Conservation (phyloP, 179 eudicot genomes). For the Patellifolia procumbens region DNA sequence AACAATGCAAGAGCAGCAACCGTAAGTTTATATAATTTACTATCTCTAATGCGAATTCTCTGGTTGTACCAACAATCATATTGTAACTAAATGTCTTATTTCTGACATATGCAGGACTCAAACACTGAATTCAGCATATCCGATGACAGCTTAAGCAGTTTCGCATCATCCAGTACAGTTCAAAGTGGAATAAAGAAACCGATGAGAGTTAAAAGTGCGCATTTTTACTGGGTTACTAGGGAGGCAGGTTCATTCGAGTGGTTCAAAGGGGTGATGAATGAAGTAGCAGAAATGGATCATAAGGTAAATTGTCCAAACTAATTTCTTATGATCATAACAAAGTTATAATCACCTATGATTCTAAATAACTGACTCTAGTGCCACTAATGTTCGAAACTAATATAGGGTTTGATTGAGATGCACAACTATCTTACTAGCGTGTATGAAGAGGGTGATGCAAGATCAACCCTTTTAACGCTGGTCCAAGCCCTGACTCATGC, state of each 20-base stretch:
- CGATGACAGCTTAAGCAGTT: constrained; percentile 75
- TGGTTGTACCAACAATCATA: not conserved
- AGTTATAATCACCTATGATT: not conserved
- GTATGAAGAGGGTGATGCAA: constrained; percentile 94
- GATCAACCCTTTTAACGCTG: constrained; percentile 92
- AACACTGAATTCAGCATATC: constrained; percentile 71
- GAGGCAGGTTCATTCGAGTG: constrained; percentile 89
- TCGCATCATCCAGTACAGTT: constrained; percentile 59
- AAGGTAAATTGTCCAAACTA: constrained; percentile 44
- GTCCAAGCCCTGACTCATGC: constrained; percentile 94
- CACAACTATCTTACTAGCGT: constrained; percentile 96
- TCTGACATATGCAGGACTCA: constrained; percentile 52
- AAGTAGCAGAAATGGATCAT: constrained; percentile 85
- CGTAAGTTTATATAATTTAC: constrained; percentile 32
- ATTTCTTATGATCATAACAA: not conserved
- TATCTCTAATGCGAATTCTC: not conserved
- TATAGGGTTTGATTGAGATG: constrained; percentile 91
- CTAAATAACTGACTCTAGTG: not conserved
- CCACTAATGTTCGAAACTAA: constrained; percentile 7
- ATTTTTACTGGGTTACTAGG: constrained; percentile 92
- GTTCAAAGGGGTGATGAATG: constrained; percentile 95
- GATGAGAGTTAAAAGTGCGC: constrained; percentile 63
- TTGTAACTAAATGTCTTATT: not conserved
- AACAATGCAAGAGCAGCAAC: constrained; percentile 60
- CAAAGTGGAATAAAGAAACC: constrained; percentile 55